These are phyloP conservation scores for Apiotrichum akiyoshidainum DNA, from an alignment of 1,284 basidiomycete species.

Conservation along the genomic window DNA sequence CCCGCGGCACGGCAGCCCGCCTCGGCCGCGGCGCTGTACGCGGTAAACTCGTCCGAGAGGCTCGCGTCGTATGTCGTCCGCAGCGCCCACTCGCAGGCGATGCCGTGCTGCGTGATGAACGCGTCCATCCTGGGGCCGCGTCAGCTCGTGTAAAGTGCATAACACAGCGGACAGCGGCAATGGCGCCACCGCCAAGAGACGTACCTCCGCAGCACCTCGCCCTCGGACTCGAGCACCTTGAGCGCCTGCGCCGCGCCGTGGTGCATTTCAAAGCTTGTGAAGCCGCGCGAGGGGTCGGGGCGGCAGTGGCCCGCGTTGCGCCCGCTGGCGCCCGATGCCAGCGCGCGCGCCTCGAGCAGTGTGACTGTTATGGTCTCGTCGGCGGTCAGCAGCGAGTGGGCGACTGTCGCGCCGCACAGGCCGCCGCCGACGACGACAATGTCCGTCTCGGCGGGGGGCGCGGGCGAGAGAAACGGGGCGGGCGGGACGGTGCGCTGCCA, in stretches of 20 bases:
- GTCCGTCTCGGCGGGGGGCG: slow-evolving; percentile 26
- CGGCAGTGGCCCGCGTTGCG: slow-evolving; percentile 48
- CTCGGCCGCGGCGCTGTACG: slow-evolving; percentile 24
- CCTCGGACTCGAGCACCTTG: slow-evolving; percentile 13
- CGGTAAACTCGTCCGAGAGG: slow-evolving; percentile 34
- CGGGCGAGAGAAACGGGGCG: slow-evolving; percentile 24
- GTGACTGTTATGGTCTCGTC: slow-evolving; percentile 17
- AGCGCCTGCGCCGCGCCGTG: slow-evolving; percentile 33
- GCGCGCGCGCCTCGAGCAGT: slow-evolving; percentile 45
- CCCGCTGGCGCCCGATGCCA: slow-evolving; percentile 45
- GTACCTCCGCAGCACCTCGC: slow-evolving; percentile 6
- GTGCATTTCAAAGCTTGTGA: slow-evolving; percentile 29
- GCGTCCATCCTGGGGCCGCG: slow-evolving; percentile 9
- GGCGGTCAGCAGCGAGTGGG: slow-evolving; percentile 26
- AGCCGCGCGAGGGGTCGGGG: slow-evolving; percentile 40
- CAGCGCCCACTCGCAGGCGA: slow-evolving; percentile 40
- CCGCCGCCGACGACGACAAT: slow-evolving; percentile 43
- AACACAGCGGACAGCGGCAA: no score
- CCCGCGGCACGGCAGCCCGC: slow-evolving; percentile 20
- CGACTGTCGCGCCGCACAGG: slow-evolving; percentile 34
- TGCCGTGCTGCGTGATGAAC: slow-evolving; percentile 29
- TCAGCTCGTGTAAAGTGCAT: no score
- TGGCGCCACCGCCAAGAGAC: no score
- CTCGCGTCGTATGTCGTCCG: slow-evolving; percentile 37
- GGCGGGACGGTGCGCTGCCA: slow-evolving; percentile 43